These are phyloP conservation scores for Russula vinacea DNA, from an alignment of 768 basidiomycete species.

Conservation along the genomic window DNA sequence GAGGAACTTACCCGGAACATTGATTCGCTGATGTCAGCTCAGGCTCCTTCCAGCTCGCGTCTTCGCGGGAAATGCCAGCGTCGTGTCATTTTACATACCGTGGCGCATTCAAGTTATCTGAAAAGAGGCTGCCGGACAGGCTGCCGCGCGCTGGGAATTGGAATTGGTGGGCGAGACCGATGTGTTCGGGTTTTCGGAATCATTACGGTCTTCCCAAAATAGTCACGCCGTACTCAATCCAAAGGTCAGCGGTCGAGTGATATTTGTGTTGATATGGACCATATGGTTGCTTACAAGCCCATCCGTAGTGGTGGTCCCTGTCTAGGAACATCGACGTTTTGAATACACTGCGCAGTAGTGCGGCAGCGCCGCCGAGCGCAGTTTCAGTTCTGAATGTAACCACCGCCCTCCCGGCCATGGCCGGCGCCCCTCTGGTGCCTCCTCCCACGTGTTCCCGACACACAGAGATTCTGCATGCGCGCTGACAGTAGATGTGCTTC, in stretches of 20 bases:
- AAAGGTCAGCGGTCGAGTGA: too few relatives aligned
- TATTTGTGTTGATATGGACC: neutral
- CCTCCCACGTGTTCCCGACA: conserved; percentile 2
- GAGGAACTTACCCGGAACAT: neutral
- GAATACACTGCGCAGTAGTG: neutral
- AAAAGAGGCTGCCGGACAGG: too few relatives aligned
- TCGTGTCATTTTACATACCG: neutral
- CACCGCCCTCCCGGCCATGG: neutral
- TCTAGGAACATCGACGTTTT: neutral
- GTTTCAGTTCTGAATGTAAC: neutral
- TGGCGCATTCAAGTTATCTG: neutral
- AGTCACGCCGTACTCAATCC: too few relatives aligned
- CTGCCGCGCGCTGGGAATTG: too few relatives aligned
- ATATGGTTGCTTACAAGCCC: neutral
- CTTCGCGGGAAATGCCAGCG: neutral
- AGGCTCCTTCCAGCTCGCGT: too few relatives aligned
- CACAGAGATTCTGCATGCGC: neutral
- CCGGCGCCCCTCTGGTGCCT: too few relatives aligned
- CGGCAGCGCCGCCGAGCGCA: neutral
- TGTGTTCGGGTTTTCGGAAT: too few relatives aligned
- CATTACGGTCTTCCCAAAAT: too few relatives aligned
- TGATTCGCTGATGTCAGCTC: neutral
- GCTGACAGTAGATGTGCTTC: too few relatives aligned
- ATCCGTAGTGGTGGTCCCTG: neutral
- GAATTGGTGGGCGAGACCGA: too few relatives aligned